Evolutionary conservation across 106 monocot genomes (phyloP).

Genomic region (Phalaenopsis aphrodite): DNA sequence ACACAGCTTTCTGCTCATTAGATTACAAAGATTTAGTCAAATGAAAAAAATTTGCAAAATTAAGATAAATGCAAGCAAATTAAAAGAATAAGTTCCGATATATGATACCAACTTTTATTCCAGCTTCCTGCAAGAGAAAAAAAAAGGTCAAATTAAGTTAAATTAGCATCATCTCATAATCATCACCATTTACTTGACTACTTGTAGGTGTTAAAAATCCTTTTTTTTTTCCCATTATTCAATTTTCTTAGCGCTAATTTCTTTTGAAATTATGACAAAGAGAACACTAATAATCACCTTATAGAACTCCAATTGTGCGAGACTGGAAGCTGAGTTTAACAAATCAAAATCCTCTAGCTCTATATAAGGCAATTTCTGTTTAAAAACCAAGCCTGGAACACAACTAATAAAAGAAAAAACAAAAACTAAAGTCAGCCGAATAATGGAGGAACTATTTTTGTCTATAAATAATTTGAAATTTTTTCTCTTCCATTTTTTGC

Average conservation of each 20-base stretch:
- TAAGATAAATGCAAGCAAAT: background rate
- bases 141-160: background rate
- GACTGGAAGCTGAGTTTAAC: conserved; percentile 22
- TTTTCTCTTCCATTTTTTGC: no score
- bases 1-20: conserved; percentile 40
- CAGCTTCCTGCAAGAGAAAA: conserved; percentile 45
- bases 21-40: background rate
- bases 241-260: no score
- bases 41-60: background rate
- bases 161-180: background rate
- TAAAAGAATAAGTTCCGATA: no score
- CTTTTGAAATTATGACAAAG: no score
- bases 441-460: no score
- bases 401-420: conserved; percentile 12
- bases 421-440: no score
- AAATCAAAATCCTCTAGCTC: conserved; percentile 27
- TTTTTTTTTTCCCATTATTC: no score
- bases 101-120: conserved; percentile 50
- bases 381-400: conserved; percentile 65
- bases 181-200: no score
- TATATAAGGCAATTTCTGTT: conserved; percentile 24
- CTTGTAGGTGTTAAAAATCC: no score
- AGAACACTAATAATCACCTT: conserved; percentile 19
- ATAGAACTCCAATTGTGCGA: conserved; percentile 58
- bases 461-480: no score